These are phyloP conservation scores for Debaryomyces robertsiae DNA, from an alignment of 1,139 yeast genomes.

Conservation along the genomic window DNA sequence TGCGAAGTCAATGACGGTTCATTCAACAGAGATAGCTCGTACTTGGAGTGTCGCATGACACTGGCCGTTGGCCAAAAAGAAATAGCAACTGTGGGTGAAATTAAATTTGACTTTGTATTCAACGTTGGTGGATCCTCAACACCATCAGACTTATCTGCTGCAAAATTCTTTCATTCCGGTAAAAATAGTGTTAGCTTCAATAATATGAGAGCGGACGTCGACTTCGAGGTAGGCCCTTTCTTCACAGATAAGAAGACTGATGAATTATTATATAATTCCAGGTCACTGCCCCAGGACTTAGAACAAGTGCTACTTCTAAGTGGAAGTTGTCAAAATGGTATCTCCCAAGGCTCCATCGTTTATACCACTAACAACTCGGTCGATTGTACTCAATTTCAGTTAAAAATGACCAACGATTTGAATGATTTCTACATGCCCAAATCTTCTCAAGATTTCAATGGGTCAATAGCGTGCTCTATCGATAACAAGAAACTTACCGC, in stretches of 20 bases:
- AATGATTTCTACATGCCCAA: constrained; percentile 23
- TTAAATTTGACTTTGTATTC: constrained; percentile 23
- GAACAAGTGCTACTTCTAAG: constrained; percentile 21
- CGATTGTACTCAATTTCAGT: constrained; percentile 19
- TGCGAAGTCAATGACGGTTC: constrained; percentile 20
- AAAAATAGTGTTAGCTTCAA: constrained; percentile 17
- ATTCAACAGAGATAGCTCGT: constrained; percentile 12
- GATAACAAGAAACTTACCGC: constrained; percentile 13
- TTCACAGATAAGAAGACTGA: constrained; percentile 13
- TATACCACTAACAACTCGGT: constrained; percentile 17
- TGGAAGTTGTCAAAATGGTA: constrained; percentile 20
- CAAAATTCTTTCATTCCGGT: constrained; percentile 14
- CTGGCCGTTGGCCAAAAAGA: constrained; percentile 10
- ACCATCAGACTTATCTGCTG: constrained; percentile 18
- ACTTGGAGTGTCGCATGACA: constrained; percentile 17
- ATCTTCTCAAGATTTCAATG: constrained; percentile 9
- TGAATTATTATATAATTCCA: constrained; percentile 19
- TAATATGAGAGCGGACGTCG: constrained; percentile 15
- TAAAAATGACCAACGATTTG: constrained; percentile 16
- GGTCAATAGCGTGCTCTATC: constrained; percentile 12
- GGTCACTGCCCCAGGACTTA: constrained; percentile 20
- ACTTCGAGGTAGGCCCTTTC: constrained; percentile 18
- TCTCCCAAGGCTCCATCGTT: constrained; percentile 16
- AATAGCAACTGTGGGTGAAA: constrained; percentile 15
- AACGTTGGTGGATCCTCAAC: constrained; percentile 25